Conservation (phyloP, 2,329 filamentous ascomycete genomes). For the Xylaria sp. region DNA sequence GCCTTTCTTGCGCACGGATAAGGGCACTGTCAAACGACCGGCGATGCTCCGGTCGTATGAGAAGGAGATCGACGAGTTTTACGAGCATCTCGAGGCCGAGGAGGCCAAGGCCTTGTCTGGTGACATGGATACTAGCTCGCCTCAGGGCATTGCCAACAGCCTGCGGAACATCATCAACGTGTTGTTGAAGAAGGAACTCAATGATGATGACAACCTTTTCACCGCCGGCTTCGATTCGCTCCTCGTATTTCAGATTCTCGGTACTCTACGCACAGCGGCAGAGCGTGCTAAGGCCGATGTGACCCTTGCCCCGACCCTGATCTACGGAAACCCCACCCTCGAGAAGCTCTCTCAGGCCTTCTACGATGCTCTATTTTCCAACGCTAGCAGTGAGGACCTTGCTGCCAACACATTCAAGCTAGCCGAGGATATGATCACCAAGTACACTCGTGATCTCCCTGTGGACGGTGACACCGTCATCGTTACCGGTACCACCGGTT, state of each 20-base stretch:
- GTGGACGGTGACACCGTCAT: constrained; percentile 52
- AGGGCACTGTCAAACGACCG: constrained; percentile 47
- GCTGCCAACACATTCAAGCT: constrained; percentile 39
- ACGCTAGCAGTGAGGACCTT: constrained; percentile 33
- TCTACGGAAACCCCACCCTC: constrained; percentile 53
- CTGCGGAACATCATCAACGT: constrained; percentile 38
- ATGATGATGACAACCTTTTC: constrained; percentile 44
- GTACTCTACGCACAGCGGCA: constrained; percentile 49
- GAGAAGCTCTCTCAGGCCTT: constrained; percentile 50
- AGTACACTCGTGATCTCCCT: constrained; percentile 44
- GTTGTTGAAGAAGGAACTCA: constrained; percentile 39
- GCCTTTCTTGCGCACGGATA: constrained; percentile 46
- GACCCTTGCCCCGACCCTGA: constrained; percentile 52
- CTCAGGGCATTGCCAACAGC: constrained; percentile 35
- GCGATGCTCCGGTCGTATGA: constrained; percentile 41
- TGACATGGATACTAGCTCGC: constrained; percentile 39
- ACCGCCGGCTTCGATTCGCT: constrained; percentile 53
- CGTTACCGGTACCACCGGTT: constrained; percentile 61
- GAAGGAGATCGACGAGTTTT: constrained; percentile 46
- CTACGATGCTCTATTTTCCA: constrained; percentile 42
- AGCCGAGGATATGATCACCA: constrained; percentile 41
- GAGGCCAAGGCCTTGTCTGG: constrained; percentile 40
- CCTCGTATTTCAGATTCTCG: constrained; percentile 51
- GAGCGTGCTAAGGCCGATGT: constrained; percentile 45
- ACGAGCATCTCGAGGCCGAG: constrained; percentile 40